Conservation (phyloP, 805 yeast species). For the Yarrowia sp. region DNA sequence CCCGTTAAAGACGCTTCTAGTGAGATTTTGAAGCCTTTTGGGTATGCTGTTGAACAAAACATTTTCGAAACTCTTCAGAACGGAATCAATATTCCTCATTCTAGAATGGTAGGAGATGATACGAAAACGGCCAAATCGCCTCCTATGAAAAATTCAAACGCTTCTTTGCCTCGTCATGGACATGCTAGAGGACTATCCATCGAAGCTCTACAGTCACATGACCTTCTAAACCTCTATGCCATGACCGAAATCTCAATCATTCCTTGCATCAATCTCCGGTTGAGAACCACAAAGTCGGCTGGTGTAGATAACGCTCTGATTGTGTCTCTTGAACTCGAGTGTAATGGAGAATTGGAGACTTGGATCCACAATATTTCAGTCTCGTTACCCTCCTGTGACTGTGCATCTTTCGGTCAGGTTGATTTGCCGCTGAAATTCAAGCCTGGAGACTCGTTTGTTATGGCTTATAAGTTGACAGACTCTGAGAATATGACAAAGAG, state of each 20-base stretch:
- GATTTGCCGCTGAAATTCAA: conserved; percentile 36
- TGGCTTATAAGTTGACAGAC: conserved; percentile 35
- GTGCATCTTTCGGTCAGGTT: conserved; percentile 31
- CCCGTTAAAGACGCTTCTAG: background rate
- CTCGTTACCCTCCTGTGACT: conserved; percentile 35
- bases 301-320: conserved; percentile 47
- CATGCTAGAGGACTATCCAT: conserved; percentile 16
- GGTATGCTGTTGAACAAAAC: conserved; percentile 12
- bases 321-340: conserved; percentile 51
- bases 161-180: conserved; percentile 5
- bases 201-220: conserved; percentile 4
- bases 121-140: background rate
- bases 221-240: conserved; percentile 19
- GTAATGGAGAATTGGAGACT: conserved; percentile 43
- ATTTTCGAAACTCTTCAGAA: conserved; percentile 13
- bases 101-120: conserved; percentile 16
- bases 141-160: background rate
- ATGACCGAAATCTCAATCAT: conserved; percentile 36
- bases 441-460: conserved; percentile 36
- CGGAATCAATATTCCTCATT: background rate
- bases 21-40: conserved; percentile 11
- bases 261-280: conserved; percentile 46
- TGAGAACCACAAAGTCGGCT: conserved; percentile 50
- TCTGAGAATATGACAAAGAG: conserved; percentile 12
- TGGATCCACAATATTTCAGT: conserved; percentile 29